Evolutionary conservation across 2,329 filamentous ascomycete genomes (phyloP).

Genomic region (Colletotrichum shisoi): DNA sequence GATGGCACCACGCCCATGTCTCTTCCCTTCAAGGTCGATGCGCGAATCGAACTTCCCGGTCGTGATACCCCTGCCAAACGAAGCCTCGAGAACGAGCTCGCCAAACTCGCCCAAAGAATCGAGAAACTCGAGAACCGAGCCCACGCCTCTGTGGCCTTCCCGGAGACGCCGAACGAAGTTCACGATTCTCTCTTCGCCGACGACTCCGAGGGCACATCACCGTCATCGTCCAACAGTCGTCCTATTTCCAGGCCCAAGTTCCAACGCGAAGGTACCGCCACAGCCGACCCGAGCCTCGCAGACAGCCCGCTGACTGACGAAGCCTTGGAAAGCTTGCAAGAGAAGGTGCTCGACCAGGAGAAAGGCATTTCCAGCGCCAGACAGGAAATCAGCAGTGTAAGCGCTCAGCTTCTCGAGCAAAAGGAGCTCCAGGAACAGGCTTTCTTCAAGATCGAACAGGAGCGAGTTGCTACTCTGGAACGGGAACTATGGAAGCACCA

Average conservation of each 20-base stretch:
- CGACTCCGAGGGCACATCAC: conserved; percentile 59
- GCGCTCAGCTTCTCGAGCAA: conserved; percentile 84
- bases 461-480: conserved; percentile 88
- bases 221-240: conserved; percentile 54
- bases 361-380: conserved; percentile 89
- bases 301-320: conserved; percentile 61
- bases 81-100: conserved; percentile 81
- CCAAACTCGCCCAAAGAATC: conserved; percentile 78
- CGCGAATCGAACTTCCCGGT: conserved; percentile 75
- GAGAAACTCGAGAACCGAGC: conserved; percentile 84
- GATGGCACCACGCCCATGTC: conserved; percentile 52
- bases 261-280: conserved; percentile 41
- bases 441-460: conserved; percentile 81
- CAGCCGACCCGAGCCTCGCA: conserved; percentile 42
- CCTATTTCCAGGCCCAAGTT: conserved; percentile 38
- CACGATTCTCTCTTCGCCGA: conserved; percentile 70
- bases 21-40: conserved; percentile 54
- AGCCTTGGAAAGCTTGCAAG: conserved; percentile 83
- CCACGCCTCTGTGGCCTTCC: conserved; percentile 68
- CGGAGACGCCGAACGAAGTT: conserved; percentile 83
- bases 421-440: conserved; percentile 84
- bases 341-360: conserved; percentile 92
- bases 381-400: conserved; percentile 84
- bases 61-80: conserved; percentile 77
- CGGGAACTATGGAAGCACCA: conserved; percentile 96